Conservation (phyloP, 192 early-diverging fungal species). For the Chytriomyces hyalinus region DNA sequence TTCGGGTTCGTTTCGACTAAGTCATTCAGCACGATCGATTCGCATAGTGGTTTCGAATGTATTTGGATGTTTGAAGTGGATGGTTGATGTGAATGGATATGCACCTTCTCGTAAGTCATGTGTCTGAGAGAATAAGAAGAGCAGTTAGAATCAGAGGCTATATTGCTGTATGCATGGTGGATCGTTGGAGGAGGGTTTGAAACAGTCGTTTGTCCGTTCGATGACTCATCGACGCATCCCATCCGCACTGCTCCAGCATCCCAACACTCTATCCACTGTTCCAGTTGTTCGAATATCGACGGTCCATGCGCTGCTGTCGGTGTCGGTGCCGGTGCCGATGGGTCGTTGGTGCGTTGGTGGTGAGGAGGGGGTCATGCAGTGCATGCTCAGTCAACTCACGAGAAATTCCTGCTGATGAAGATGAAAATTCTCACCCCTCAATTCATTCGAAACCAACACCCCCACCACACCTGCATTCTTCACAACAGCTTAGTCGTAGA, state of each 20-base stretch:
- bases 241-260: not conserved
- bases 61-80: not conserved
- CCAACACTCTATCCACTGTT: not conserved
- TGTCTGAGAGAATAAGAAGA: not conserved
- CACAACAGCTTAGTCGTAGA: too few relatives aligned
- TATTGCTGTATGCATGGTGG: too few relatives aligned
- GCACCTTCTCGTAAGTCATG: slow-evolving; percentile 35
- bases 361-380: too few relatives aligned
- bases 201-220: slow-evolving; percentile 7
- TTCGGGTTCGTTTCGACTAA: not conserved
- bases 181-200: not conserved
- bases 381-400: too few relatives aligned
- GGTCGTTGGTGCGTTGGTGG: too few relatives aligned
- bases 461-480: too few relatives aligned
- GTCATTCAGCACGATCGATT: not conserved
- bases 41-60: not conserved
- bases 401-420: too few relatives aligned
- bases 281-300: too few relatives aligned
- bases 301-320: too few relatives aligned
- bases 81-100: not conserved
- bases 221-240: slow-evolving; percentile 1
- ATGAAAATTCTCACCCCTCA: too few relatives aligned
- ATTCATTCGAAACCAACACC: too few relatives aligned
- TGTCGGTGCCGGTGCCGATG: too few relatives aligned
- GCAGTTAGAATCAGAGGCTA: not conserved